Conservation (phyloP, 371 early-diverging fungal genomes). For the Mycotypha africana region DNA sequence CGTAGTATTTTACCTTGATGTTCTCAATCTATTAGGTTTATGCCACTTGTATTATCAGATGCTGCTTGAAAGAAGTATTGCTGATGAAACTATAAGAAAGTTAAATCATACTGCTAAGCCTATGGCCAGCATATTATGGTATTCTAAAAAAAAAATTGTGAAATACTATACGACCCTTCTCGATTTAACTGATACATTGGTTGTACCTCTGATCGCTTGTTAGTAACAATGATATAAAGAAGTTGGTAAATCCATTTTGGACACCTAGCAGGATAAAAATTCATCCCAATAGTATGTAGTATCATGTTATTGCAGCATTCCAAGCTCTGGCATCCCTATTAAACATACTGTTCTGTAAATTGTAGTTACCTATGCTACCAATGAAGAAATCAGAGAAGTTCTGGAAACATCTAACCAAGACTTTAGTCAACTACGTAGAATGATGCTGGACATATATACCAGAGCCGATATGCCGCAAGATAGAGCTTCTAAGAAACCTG, state of each 20-base stretch:
- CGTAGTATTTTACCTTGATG: slow-evolving; percentile 15
- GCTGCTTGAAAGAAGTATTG: slow-evolving; percentile 9
- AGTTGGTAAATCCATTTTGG: slow-evolving; percentile 44
- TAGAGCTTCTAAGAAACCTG: slow-evolving; percentile 27
- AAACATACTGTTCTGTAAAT: not conserved
- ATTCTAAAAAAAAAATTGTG: too few species aligned
- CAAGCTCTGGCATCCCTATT: too few species aligned
- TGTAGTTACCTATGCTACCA: slow-evolving; percentile 53
- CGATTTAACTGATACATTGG: too few species aligned
- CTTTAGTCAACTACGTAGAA: slow-evolving; percentile 20
- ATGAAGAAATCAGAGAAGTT: slow-evolving; percentile 44
- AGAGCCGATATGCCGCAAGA: slow-evolving; percentile 6
- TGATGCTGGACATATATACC: slow-evolving; percentile 44
- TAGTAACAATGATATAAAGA: slow-evolving; percentile 3
- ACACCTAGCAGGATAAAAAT: slow-evolving; percentile 30
- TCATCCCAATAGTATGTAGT: slow-evolving; percentile 54
- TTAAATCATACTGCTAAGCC: slow-evolving; percentile 5
- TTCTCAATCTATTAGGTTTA: slow-evolving; percentile 15
- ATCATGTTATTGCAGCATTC: too few species aligned
- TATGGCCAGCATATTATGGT: slow-evolving; percentile 12
- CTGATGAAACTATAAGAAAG: slow-evolving; percentile 5
- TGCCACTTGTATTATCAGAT: slow-evolving; percentile 19
- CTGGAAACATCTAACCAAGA: slow-evolving; percentile 20
- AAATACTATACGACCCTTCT: too few species aligned
- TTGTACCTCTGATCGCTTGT: too few species aligned